Percentiles rank a stretch among this genome's conserved stretches.
Conservation (phyloP, 1,284 basidiomycete species). For the Ustilago lituana region DNA sequence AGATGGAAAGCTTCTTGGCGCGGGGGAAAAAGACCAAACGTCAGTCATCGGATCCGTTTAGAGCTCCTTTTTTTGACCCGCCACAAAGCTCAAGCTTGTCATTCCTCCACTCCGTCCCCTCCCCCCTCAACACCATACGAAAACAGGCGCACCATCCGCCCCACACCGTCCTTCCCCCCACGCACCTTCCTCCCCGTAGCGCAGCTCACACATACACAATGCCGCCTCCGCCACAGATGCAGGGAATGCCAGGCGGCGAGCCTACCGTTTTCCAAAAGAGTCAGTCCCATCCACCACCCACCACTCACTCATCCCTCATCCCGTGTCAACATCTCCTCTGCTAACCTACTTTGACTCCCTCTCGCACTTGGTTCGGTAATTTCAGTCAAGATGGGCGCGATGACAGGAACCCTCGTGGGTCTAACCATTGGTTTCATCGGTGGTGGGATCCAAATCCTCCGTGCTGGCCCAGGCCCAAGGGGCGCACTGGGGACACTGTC, state of each 20-base stretch:
- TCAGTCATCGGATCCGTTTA: neutral
- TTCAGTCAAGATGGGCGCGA: conserved; percentile 63
- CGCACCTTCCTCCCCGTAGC: no score
- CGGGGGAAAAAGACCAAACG: no score
- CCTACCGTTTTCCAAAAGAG: conserved; percentile 52
- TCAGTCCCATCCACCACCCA: conserved; percentile 8
- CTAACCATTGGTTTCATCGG: conserved; percentile 65
- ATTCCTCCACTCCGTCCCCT: neutral
- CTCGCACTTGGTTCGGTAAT: neutral
- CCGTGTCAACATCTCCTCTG: neutral
- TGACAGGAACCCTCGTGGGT: conserved; percentile 64
- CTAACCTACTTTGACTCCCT: neutral
- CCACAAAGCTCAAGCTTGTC: neutral
- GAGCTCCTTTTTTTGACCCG: neutral
- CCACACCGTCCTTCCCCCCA: no score
- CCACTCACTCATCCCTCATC: neutral
- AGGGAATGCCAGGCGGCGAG: conserved; percentile 40
- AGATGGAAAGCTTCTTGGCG: neutral
- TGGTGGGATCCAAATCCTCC: conserved; percentile 61
- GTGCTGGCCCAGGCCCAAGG: conserved; percentile 60
- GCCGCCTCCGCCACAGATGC: conserved; percentile 48
- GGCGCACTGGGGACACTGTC: conserved; percentile 58
- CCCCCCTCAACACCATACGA: no score
- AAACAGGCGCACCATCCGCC: no score
- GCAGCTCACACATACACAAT: conserved; percentile 6